Evolutionary conservation across 1,139 yeast genomes (phyloP).

Genomic region (Trichomonascaceae sp.): DNA sequence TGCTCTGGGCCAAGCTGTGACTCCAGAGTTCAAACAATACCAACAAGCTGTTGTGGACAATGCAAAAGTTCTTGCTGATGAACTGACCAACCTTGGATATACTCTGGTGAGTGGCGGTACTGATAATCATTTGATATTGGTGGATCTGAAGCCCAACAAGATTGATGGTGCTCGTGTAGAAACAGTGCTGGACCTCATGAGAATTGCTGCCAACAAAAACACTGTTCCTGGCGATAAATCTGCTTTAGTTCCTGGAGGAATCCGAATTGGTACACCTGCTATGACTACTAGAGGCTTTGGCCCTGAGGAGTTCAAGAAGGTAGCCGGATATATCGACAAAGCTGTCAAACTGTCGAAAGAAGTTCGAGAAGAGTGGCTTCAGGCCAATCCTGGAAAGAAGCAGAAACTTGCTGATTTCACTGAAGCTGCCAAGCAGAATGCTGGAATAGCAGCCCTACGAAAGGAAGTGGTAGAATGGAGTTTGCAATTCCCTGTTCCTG

Average conservation of each 20-base stretch:
- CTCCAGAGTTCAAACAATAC: slow-evolving; percentile 87
- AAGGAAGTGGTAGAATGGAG: slow-evolving; percentile 87
- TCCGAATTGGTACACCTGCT: slow-evolving; percentile 97
- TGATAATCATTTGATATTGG: slow-evolving; percentile 92
- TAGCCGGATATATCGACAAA: slow-evolving; percentile 76
- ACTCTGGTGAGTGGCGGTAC: slow-evolving; percentile 89
- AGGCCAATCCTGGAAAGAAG: slow-evolving; percentile 70
- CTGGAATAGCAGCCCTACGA: slow-evolving; percentile 61
- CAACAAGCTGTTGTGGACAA: slow-evolving; percentile 85
- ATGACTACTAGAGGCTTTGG: slow-evolving; percentile 97
- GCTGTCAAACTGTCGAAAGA: slow-evolving; percentile 76
- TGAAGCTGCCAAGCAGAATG: slow-evolving; percentile 63
- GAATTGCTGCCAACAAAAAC: slow-evolving; percentile 95
- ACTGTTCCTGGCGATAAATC: slow-evolving; percentile 98
- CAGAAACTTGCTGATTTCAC: slow-evolving; percentile 94
- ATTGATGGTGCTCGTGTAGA: slow-evolving; percentile 98
- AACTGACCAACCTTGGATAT: slow-evolving; percentile 66
- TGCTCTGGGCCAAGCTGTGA: slow-evolving; percentile 88
- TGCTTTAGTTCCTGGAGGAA: slow-evolving; percentile 96
- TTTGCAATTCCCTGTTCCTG: slow-evolving; percentile 86
- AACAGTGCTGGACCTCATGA: slow-evolving; percentile 87
- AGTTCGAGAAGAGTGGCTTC: slow-evolving; percentile 49
- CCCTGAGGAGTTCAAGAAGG: slow-evolving; percentile 75
- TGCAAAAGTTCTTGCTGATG: slow-evolving; percentile 76
- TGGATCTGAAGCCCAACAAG: slow-evolving; percentile 80